phyloP scores from a whole-genome alignment of 495 filamentous ascomycete species.

The Amniculicola lignicola region DNA sequence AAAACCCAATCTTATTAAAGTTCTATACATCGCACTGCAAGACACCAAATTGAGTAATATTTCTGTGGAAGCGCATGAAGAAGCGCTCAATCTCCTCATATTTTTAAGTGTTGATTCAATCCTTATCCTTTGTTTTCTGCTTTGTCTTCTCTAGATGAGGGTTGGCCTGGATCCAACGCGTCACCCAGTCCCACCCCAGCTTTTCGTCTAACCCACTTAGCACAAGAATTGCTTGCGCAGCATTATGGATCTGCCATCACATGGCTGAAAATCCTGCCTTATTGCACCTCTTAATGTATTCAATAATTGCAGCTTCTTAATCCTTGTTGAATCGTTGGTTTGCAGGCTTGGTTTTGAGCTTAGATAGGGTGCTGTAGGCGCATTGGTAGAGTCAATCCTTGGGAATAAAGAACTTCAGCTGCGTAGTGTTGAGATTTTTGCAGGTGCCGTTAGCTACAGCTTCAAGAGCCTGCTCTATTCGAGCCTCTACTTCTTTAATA shows the following conservation, averaged over 20 bases:
- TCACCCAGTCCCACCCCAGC: neutral
- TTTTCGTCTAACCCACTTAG: no score
- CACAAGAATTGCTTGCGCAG: neutral
- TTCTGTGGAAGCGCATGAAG: neutral
- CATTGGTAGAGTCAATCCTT: neutral
- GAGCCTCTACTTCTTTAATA: neutral
- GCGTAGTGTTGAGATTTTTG: neutral
- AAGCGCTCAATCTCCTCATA: neutral
- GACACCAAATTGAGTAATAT: neutral
- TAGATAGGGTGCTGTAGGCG: neutral
- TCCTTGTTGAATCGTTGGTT: neutral
- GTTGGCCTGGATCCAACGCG: neutral
- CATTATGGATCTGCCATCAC: neutral
- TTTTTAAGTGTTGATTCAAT: neutral
- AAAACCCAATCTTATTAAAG: no score
- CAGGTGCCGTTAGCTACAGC: neutral
- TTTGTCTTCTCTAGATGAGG: neutral
- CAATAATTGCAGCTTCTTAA: neutral
- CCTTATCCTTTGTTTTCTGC: neutral
- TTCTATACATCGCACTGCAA: neutral
- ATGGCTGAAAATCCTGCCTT: neutral
- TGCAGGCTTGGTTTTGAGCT: neutral
- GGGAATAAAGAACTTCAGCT: neutral
- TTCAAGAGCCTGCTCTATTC: neutral
- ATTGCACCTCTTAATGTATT: neutral